phyloP scores from a whole-genome alignment of 768 basidiomycete genomes.

The Mycena vitilis region DNA sequence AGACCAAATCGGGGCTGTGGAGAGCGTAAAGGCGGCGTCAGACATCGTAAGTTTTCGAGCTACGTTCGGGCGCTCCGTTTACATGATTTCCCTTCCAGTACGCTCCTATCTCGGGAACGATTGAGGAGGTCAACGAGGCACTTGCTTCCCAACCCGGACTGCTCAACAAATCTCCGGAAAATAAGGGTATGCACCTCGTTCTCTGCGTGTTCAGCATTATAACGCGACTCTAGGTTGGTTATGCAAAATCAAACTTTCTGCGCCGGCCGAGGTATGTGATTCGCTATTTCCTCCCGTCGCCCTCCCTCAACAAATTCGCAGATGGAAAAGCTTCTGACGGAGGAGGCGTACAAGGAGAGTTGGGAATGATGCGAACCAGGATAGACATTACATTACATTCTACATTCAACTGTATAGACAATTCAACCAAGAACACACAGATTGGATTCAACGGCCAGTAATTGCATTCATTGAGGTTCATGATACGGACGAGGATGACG shows the following conservation, averaged over 20 bases:
- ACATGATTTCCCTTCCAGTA: conserved; percentile 63
- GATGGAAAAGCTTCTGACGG: conserved; percentile 79
- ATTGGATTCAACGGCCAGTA: conserved; percentile 18
- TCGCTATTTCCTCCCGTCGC: not conserved
- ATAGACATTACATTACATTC: conserved; percentile 1
- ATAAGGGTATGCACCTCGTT: conserved; percentile 68
- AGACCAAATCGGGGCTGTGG: conserved; percentile 93
- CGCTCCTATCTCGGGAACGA: conserved; percentile 89
- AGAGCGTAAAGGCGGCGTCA: conserved; percentile 96
- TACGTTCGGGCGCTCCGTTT: conserved; percentile 7
- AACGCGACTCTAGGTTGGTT: conserved; percentile 81
- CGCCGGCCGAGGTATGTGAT: conserved; percentile 76
- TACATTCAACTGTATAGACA: conserved; percentile 29
- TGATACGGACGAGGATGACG: conserved; percentile 51
- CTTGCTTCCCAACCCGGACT: conserved; percentile 78
- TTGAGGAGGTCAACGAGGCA: conserved; percentile 82
- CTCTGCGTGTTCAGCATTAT: not conserved
- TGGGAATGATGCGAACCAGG: conserved; percentile 42
- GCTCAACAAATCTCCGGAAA: conserved; percentile 89
- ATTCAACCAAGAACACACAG: not conserved
- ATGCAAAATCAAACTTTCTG: conserved; percentile 88
- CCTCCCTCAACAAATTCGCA: conserved; percentile 42
- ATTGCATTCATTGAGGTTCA: conserved; percentile 38
- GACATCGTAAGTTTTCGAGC: conserved; percentile 76
- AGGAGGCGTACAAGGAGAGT: conserved; percentile 74